Evolutionary conservation across 345 rosid genomes (phyloP), one percentile per base, ranked within the genome.

Genomic region (Raphanus raphanistrum): DNA sequence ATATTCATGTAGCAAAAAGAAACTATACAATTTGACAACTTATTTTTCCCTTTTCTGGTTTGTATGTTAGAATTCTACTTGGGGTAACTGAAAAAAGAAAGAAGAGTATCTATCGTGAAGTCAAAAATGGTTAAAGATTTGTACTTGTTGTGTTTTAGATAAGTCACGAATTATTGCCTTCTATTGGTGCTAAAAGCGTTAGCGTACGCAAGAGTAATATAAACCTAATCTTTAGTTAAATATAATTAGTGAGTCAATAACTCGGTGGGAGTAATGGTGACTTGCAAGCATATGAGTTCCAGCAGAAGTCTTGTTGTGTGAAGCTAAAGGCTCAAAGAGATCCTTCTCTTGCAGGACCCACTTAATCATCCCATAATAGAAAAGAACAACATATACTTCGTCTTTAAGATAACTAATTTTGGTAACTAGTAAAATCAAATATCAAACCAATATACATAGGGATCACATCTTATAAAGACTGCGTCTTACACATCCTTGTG

Each of bases 301-400:
- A 59, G 62, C 58, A 62, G 5, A 83, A 79, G 81, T 82, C 74
- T 68, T 63, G 16, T 83, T 80, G 87, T 82, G 86, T 86, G 64
- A 88, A 83, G 90, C 77, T 79, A 82, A 83, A 88, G 71, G 41
- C 83, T 16, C 41, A 12, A 50, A 52, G 59, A 65, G 72, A 60
- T 8, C 68, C 8, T 50, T 17, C 35, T 35, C 58, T 17, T 32
- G 38, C 62, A 63, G 83, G 79, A 38, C 76, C 80, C 73, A 75
- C 71, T n/a, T 7, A 2, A 65, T 45, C 52, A 9, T 57, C 35
- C 32, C 38, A 27, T 70, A 1, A 11, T 38, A 29, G 67, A 12
- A 43, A 35, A 52, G 60, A 16, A 66, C 2, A 59, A 59, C 57
- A 16, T 45, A 15, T 57, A 75, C 71, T 6, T 6, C 3, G 31